Evolutionary conservation across 305 asterid species (phyloP).

Genomic region (Plantago lanceolata): DNA sequence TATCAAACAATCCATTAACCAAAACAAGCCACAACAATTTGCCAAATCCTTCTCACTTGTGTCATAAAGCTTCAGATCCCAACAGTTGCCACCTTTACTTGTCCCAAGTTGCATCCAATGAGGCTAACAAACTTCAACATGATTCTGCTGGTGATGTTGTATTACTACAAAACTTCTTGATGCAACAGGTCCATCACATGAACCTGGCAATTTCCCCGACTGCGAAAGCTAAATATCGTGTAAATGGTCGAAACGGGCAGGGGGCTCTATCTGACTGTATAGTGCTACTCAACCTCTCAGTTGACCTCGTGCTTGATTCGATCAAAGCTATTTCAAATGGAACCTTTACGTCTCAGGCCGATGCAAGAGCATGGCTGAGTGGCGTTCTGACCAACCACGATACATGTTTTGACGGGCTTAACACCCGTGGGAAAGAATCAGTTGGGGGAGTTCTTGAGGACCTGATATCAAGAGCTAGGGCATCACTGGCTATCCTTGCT

Average conservation of each 20-base stretch:
- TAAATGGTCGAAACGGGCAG: conserved; percentile 19
- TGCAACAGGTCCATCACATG: conserved; percentile 24
- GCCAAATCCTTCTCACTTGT: conserved; percentile 1
- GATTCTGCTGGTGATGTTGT: neutral
- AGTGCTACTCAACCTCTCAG: conserved; percentile 36
- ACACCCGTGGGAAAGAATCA: neutral
- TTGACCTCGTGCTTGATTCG: conserved; percentile 33
- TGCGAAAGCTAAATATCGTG: neutral
- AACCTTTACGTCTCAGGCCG: conserved; percentile 18
- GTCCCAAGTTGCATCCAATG: conserved; percentile 15
- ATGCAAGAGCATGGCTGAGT: conserved; percentile 45
- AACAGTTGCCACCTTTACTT: conserved; percentile 19
- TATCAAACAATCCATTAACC: conserved; percentile 11
- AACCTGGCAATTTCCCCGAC: conserved; percentile 11
- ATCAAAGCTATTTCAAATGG: conserved; percentile 24
- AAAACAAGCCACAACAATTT: conserved; percentile 12
- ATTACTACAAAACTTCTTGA: conserved; percentile 23
- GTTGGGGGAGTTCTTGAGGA: conserved; percentile 22
- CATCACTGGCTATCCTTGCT: conserved; percentile 36
- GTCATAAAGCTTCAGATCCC: conserved; percentile 30
- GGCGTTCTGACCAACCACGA: conserved; percentile 47
- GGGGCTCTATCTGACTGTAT: conserved; percentile 43
- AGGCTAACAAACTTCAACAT: neutral
- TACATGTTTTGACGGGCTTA: conserved; percentile 46
- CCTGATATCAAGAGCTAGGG: conserved; percentile 33